Percentiles rank a stretch among this genome's conserved stretches.
Evolutionary conservation across 1,139 yeast species (phyloP).

Genomic region (Lodderomyces metapsilosis): DNA sequence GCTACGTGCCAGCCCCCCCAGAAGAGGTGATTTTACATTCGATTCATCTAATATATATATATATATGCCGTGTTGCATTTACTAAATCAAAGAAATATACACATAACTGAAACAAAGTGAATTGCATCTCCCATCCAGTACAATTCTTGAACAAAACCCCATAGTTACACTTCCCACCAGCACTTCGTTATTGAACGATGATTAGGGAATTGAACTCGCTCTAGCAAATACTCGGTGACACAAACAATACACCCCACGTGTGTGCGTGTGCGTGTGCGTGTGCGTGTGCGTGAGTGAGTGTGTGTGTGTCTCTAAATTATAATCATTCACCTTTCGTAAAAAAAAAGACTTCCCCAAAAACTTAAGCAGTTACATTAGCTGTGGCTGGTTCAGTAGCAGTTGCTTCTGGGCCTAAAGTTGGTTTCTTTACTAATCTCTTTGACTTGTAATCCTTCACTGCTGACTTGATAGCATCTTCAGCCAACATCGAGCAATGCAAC

Average conservation of each 20-base stretch:
- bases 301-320: too few species aligned
- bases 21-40: too few species aligned
- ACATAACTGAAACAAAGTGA: not conserved
- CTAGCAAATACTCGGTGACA: not conserved
- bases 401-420: conserved; percentile 34
- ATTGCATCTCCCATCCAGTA: not conserved
- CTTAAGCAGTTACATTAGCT: conserved; percentile 15
- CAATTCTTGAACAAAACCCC: too few species aligned
- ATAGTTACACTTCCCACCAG: too few species aligned
- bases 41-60: not conserved
- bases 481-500: conserved; percentile 96
- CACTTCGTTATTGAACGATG: too few species aligned
- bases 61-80: not conserved
- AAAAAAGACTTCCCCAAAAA: too few species aligned
- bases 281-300: too few species aligned
- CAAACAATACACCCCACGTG: not conserved
- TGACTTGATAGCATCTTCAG: conserved; percentile 96
- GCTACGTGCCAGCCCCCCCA: too few species aligned
- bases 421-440: conserved; percentile 53
- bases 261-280: too few species aligned
- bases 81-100: not conserved
- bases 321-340: too few species aligned
- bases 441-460: conserved; percentile 93
- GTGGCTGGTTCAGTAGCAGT: conserved; percentile 12
- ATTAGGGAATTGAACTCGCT: too few species aligned